Evolutionary conservation across 2,329 filamentous ascomycete species (phyloP).

Genomic region (Diaporthe longicolla): DNA sequence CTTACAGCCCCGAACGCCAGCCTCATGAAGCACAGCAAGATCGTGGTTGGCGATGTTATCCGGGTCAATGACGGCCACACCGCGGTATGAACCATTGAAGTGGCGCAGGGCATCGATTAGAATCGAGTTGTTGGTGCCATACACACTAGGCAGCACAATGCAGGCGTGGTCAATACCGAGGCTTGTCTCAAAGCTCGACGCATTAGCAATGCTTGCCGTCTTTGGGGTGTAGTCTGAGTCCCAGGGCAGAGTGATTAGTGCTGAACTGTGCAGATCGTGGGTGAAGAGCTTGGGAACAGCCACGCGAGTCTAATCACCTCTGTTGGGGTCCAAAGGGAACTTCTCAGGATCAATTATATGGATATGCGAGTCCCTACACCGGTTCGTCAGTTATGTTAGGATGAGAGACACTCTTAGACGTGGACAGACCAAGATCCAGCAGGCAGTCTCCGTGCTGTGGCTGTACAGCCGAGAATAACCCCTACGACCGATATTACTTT

Average conservation of each 20-base stretch:
- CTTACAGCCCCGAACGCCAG: constrained; percentile 21
- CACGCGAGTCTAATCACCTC: background rate
- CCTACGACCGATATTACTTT: background rate
- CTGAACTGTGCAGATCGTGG: background rate
- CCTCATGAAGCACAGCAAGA: constrained; percentile 15
- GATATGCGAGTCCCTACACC: constrained; percentile 12
- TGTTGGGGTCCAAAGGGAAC: background rate
- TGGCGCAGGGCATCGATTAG: constrained; percentile 7
- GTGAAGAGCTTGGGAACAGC: background rate
- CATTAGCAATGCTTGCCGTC: constrained; percentile 13
- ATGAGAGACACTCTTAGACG: too few relatives aligned
- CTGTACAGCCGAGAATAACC: background rate
- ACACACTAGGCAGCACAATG: constrained; percentile 5
- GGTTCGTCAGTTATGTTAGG: background rate
- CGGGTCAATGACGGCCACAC: constrained; percentile 25
- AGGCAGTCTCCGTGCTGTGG: background rate
- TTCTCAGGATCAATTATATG: constrained; percentile 11
- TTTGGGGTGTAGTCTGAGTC: constrained; percentile 20
- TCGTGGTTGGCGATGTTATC: background rate
- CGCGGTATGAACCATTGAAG: constrained; percentile 13
- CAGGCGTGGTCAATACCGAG: constrained; percentile 9
- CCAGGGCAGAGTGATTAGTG: background rate
- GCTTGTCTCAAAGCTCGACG: constrained; percentile 4
- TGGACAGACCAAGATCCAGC: constrained; percentile 7
- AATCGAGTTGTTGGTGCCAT: constrained; percentile 19